Percentiles rank a stretch among this genome's conserved stretches.
Evolutionary conservation across 768 basidiomycete genomes (phyloP).

Genomic region (Macrolepiota fuliginosa): DNA sequence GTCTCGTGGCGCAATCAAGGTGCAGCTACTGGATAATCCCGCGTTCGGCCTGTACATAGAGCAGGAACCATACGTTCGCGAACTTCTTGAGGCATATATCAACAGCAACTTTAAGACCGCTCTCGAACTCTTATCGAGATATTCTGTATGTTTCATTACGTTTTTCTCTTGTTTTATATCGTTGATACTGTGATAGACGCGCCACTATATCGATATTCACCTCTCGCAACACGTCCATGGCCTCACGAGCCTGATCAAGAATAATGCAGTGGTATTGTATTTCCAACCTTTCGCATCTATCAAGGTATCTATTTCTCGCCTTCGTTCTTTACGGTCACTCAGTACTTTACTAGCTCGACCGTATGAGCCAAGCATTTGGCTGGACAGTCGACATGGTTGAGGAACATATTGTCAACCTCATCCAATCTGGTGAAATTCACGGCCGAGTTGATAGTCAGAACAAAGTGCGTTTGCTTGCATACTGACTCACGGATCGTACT

Average conservation of each 20-base stretch:
- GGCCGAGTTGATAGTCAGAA: constrained; percentile 88
- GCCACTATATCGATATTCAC: constrained; percentile 78
- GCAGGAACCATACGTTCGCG: constrained; percentile 83
- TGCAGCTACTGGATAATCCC: constrained; percentile 64
- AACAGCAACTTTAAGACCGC: constrained; percentile 83
- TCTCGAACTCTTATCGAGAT: constrained; percentile 67
- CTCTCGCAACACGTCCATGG: constrained; percentile 64
- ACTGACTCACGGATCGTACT: background rate
- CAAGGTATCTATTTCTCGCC: constrained; percentile 15
- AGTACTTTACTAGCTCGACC: constrained; percentile 45
- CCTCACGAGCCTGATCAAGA: constrained; percentile 68
- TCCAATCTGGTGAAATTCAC: constrained; percentile 74
- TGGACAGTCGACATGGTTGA: constrained; percentile 73
- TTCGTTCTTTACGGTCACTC: no score
- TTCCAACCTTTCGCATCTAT: constrained; percentile 90
- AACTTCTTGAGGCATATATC: constrained; percentile 84
- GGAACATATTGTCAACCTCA: constrained; percentile 70
- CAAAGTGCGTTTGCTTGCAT: constrained; percentile 47
- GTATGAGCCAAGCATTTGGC: constrained; percentile 87
- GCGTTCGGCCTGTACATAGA: constrained; percentile 78
- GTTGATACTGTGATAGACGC: constrained; percentile 46
- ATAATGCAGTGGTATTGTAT: constrained; percentile 80
- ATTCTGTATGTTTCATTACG: constrained; percentile 51
- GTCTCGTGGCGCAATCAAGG: constrained; percentile 65
- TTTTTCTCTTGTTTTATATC: background rate